Percentiles rank a stretch among this genome's conserved stretches.
phyloP scores from a whole-genome alignment of 805 yeast species.

The Lipomyces spencermartinsiae region DNA sequence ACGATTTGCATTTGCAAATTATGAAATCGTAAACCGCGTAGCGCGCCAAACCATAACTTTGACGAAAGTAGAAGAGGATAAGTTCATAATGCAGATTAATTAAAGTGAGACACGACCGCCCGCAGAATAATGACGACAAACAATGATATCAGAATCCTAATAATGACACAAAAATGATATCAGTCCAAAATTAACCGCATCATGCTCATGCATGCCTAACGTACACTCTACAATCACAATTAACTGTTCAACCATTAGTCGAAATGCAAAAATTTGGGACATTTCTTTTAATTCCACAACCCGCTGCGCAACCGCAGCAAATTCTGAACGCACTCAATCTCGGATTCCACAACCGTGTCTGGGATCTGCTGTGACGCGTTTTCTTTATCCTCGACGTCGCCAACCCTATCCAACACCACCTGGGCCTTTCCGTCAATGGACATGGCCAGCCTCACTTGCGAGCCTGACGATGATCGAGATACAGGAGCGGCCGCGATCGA shows the following conservation, averaged over 20 bases:
- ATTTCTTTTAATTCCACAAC: constrained; percentile 23
- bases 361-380: constrained; percentile 2
- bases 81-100: constrained; percentile 1
- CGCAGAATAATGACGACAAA: neutral
- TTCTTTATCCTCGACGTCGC: constrained; percentile 11
- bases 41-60: no score
- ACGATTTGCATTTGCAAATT: no score
- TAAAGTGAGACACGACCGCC: neutral
- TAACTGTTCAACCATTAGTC: neutral
- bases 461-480: constrained; percentile 11
- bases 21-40: no score
- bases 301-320: constrained; percentile 32
- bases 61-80: no score
- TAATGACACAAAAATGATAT: neutral
- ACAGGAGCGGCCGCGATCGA: neutral
- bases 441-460: constrained; percentile 43
- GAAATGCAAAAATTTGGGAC: neutral
- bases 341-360: constrained; percentile 13
- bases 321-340: constrained; percentile 35
- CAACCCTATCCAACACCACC: constrained; percentile 41
- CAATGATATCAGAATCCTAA: neutral
- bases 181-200: neutral
- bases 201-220: neutral
- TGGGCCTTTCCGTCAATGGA: constrained; percentile 51
- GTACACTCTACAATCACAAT: neutral